phyloP scores from a whole-genome alignment of 257 asterid genomes.

The Penstemon barbatus region DNA sequence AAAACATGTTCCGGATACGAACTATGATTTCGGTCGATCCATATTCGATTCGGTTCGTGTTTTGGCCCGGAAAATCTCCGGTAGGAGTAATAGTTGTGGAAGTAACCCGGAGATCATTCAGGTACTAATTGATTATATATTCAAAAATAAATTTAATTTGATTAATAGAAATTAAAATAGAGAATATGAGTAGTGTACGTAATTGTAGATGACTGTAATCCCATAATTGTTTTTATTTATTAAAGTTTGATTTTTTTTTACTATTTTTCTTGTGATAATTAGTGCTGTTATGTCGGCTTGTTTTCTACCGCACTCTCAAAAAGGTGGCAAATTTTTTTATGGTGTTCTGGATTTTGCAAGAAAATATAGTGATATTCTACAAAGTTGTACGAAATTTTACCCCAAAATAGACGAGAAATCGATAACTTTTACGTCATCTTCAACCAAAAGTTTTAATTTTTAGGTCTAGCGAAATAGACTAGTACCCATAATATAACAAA shows the following conservation, averaged over 20 bases:
- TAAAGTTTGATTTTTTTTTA: neutral
- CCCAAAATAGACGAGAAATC: slow-evolving; percentile 17
- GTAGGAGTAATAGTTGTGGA: neutral
- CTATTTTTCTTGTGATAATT: neutral
- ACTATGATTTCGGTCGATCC: slow-evolving; percentile 52
- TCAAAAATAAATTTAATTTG: neutral
- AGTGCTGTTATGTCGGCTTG: neutral
- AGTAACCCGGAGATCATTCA: slow-evolving; percentile 37
- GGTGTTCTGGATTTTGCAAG: slow-evolving; percentile 6
- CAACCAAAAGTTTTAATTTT: neutral
- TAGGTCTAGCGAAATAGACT: neutral
- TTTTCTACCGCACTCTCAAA: slow-evolving; percentile 7
- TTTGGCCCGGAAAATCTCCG: slow-evolving; percentile 21
- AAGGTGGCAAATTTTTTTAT: slow-evolving; percentile 29
- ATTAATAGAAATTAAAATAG: too few relatives aligned
- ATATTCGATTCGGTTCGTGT: slow-evolving; percentile 50
- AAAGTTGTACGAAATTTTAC: neutral
- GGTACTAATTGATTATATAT: slow-evolving; percentile 34
- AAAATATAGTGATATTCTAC: neutral
- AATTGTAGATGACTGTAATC: too few relatives aligned
- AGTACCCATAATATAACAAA: too few relatives aligned
- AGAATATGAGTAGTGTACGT: too few relatives aligned
- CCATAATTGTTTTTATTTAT: neutral
- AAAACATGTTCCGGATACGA: slow-evolving; percentile 30
- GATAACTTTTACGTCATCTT: slow-evolving; percentile 18